A percentile compares a stretch with the other conserved stretches of the same genome.
Conservation (phyloP, 2,329 filamentous ascomycete species). For the Diplodia sapinea region DNA sequence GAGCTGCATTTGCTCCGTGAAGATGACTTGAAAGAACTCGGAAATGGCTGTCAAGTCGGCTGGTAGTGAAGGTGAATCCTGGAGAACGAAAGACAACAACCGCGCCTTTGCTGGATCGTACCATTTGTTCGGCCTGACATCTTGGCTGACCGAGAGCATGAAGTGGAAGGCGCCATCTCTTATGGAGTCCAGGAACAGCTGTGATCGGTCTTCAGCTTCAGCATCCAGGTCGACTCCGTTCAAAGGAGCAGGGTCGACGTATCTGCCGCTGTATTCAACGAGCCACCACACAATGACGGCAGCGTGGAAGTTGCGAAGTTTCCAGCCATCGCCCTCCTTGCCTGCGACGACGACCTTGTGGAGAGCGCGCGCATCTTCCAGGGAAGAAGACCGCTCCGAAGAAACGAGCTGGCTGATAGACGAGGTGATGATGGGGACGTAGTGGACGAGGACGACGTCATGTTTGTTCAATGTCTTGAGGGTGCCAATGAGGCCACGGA, state of each 20-base stretch:
- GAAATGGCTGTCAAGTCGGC: conserved; percentile 73
- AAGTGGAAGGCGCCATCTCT: conserved; percentile 94
- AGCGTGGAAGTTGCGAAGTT: conserved; percentile 76
- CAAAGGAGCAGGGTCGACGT: conserved; percentile 70
- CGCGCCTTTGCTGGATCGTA: conserved; percentile 84
- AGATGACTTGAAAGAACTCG: conserved; percentile 70
- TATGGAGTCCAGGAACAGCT: conserved; percentile 75
- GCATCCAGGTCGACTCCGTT: conserved; percentile 66
- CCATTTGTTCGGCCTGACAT: conserved; percentile 81
- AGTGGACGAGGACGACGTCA: conserved; percentile 76
- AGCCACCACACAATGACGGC: conserved; percentile 86
- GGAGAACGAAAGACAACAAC: conserved; percentile 80
- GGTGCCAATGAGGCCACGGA: conserved; percentile 70
- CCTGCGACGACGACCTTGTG: conserved; percentile 71
- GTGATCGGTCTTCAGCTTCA: conserved; percentile 74
- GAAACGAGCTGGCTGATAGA: conserved; percentile 47
- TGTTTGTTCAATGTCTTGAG: conserved; percentile 77
- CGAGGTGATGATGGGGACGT: conserved; percentile 78
- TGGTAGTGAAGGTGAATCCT: conserved; percentile 74
- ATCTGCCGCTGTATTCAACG: conserved; percentile 90
- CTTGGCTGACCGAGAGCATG: conserved; percentile 81
- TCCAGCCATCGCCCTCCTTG: conserved; percentile 72
- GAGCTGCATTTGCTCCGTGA: conserved; percentile 82
- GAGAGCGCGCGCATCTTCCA: conserved; percentile 72
- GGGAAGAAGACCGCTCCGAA: conserved; percentile 49